Conservation (phyloP, 108 stramenopile genomes). For the Phaeodactylum tricornutum region DNA sequence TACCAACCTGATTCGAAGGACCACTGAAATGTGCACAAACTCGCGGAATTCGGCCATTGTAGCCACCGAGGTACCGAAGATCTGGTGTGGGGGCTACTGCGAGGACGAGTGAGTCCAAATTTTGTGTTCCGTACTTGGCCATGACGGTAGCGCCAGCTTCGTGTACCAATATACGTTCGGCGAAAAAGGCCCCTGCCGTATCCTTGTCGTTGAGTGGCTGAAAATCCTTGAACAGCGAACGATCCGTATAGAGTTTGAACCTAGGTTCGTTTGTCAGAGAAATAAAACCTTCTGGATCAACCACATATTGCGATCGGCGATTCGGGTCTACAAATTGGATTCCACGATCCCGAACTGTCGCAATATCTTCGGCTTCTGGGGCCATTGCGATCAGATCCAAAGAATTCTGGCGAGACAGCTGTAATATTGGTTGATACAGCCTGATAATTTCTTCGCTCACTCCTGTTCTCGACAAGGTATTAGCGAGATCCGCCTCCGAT, state of each 20-base stretch:
- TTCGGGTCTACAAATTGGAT: slow-evolving; percentile 50
- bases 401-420: slow-evolving; percentile 25
- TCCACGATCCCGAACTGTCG: slow-evolving; percentile 35
- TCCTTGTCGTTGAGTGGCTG: slow-evolving; percentile 18
- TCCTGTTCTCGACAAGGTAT: slow-evolving; percentile 25
- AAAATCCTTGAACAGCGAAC: slow-evolving; percentile 70
- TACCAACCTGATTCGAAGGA: slow-evolving; percentile 30
- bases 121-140: slow-evolving; percentile 40
- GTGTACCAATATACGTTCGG: slow-evolving; percentile 66
- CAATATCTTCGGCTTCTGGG: slow-evolving; percentile 51
- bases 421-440: slow-evolving; percentile 46
- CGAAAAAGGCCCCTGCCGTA: slow-evolving; percentile 51
- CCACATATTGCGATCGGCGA: slow-evolving; percentile 45
- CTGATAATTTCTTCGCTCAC: slow-evolving; percentile 17
- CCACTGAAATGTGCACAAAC: slow-evolving; percentile 27
- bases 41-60: slow-evolving; percentile 70
- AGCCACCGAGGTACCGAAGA: slow-evolving; percentile 59
- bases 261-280: slow-evolving; percentile 53
- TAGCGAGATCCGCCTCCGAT: slow-evolving; percentile 10
- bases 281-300: slow-evolving; percentile 73
- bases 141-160: slow-evolving; percentile 62
- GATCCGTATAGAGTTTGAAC: slow-evolving; percentile 68
- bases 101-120: slow-evolving; percentile 44
- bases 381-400: slow-evolving; percentile 46
- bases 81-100: slow-evolving; percentile 49